A percentile compares a stretch with the other conserved stretches of the same genome.
Conservation (phyloP, 106 monocot species). For the Hemerocallis citrina region DNA sequence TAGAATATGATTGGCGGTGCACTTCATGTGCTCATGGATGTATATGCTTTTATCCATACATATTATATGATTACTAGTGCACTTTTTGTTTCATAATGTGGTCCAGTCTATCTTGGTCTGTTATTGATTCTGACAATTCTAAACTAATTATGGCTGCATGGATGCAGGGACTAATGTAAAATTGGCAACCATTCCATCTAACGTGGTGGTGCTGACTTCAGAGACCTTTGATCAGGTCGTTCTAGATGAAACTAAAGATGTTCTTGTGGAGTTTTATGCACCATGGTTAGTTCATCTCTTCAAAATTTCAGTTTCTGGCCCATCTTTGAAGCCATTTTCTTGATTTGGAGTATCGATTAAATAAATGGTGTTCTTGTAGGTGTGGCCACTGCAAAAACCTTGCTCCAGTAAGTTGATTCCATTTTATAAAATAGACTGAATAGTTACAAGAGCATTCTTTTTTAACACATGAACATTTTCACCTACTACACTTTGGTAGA, state of each 20-base stretch:
- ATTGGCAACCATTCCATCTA: conserved; percentile 64
- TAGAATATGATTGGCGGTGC: too few species aligned
- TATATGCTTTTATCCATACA: too few species aligned
- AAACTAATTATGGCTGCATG: not conserved
- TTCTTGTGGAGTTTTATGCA: conserved; percentile 98
- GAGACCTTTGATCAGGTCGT: conserved; percentile 77
- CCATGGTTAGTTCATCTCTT: conserved; percentile 57
- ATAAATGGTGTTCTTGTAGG: conserved; percentile 33
- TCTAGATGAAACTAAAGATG: conserved; percentile 82
- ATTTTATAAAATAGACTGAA: not conserved
- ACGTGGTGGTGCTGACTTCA: conserved; percentile 58
- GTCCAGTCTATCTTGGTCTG: too few species aligned
- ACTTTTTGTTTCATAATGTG: too few species aligned
- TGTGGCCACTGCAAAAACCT: conserved; percentile 96
- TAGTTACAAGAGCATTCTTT: not conserved
- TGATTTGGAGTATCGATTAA: too few species aligned
- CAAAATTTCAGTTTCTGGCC: not conserved
- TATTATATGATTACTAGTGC: too few species aligned
- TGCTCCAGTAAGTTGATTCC: conserved; percentile 75
- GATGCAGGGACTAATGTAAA: conserved; percentile 92
- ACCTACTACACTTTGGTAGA: not conserved
- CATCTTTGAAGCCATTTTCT: not conserved
- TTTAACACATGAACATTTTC: not conserved
- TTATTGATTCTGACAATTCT: not conserved
- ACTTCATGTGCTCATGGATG: too few species aligned